Base-by-base conservation (phyloP, 2,329 filamentous ascomycete genomes). In the Metarhizium brunneum region DNA sequence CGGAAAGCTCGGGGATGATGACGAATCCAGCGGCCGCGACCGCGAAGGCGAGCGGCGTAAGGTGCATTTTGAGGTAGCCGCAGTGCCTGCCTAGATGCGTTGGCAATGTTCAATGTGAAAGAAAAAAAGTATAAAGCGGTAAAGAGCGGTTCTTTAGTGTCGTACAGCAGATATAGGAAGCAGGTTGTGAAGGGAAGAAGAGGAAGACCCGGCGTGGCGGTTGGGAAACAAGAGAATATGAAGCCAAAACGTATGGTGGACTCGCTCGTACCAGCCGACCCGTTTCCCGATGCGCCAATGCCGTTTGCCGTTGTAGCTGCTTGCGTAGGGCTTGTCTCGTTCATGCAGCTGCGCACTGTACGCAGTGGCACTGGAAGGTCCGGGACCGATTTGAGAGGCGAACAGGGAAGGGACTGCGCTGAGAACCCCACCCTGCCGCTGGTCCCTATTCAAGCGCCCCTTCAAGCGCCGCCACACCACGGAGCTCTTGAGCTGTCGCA, bases 1-100 rank as follows among this genome's bases (percentile, higher is more conserved):
- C 66, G 58, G 73, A 71, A 55, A 76, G 66, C 62, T 76, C 70
- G 56, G 82, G 78, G 38, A 82, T 74, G 54, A 86, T 62, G 57
- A 85, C 71, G 63, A 85, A 76, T 56, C 81, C 78, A 30, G 68
- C 64, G 40, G 69, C 65, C 47, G 68, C 57, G 30, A 69, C 69
- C 56, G 67, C 70, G 25, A 73, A 57, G 50, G 62, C 61, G 43
- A 72, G 64, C 47, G 61, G 64, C 58, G 64, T 65, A 49, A 70
- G 59, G 53, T 70, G 62, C 71, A 72, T 71, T 53, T 52, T 59
- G 61, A 51, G 25, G 20, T 6, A 14, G 54, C 8, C 30, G 51
- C 50, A 32, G 35, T 6, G 30, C 20, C 16, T 45, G 54, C 25
- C 38, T 30, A 7, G 42, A 16, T 6, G 20, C 47, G 52, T 35